These are phyloP conservation scores for Phytopythium sindhum DNA, from an alignment of 352 stramenopile genomes.

Conservation along the genomic window DNA sequence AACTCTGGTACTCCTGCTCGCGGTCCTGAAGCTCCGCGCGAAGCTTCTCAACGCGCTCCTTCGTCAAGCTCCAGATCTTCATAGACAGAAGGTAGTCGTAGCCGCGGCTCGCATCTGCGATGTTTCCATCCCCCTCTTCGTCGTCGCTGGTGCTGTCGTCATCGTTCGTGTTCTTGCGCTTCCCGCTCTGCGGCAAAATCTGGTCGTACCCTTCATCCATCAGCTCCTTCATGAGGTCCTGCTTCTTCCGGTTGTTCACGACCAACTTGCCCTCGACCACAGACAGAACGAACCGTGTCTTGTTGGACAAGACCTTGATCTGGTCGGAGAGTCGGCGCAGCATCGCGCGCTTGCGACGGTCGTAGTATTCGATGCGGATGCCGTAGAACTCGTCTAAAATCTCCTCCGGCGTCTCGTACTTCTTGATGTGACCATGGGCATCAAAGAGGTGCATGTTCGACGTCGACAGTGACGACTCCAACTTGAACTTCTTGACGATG, in stretches of 20 bases:
- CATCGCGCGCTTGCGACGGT: slow-evolving; percentile 88
- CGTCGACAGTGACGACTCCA: slow-evolving; percentile 91
- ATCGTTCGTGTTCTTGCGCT: slow-evolving; percentile 44
- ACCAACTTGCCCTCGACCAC: slow-evolving; percentile 91
- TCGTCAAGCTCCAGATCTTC: slow-evolving; percentile 92
- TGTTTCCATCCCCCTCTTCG: slow-evolving; percentile 42
- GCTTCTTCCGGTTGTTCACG: slow-evolving; percentile 93
- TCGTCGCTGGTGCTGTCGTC: slow-evolving; percentile 51
- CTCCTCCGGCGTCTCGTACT: slow-evolving; percentile 90
- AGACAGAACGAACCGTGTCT: slow-evolving; percentile 94
- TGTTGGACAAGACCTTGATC: slow-evolving; percentile 92
- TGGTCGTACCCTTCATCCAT: slow-evolving; percentile 88
- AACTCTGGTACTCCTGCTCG: slow-evolving; percentile 67
- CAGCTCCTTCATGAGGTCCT: slow-evolving; percentile 90
- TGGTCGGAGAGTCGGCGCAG: slow-evolving; percentile 89
- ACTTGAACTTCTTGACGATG: slow-evolving; percentile 96
- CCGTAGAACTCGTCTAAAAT: slow-evolving; percentile 95
- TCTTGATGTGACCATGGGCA: slow-evolving; percentile 85
- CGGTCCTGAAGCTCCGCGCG: slow-evolving; percentile 74
- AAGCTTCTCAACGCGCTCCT: slow-evolving; percentile 91
- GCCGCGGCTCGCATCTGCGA: slow-evolving; percentile 37
- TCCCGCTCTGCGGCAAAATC: slow-evolving; percentile 47
- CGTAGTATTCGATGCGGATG: slow-evolving; percentile 91
- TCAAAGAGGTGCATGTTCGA: slow-evolving; percentile 99
- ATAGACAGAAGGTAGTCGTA: slow-evolving; percentile 97